Conservation (phyloP, 148 eudicot species). For the Agrostemma githago region DNA sequence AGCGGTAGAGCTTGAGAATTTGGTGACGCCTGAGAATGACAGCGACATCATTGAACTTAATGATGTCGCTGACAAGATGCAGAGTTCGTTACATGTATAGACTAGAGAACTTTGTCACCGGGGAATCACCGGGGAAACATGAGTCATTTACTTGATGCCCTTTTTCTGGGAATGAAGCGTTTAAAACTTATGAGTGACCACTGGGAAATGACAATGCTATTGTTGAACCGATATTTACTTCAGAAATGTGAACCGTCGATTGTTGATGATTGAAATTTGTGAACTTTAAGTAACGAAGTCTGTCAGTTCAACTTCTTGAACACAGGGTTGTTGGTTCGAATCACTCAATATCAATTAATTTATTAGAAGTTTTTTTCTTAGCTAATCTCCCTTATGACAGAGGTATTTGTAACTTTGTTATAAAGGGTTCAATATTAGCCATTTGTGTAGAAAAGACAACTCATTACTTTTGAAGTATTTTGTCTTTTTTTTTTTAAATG, state of each 20-base stretch:
- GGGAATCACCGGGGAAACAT: background rate
- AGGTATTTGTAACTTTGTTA: too few relatives aligned
- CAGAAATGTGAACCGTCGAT: background rate
- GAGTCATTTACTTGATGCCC: constrained; percentile 18
- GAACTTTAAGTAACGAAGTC: too few relatives aligned
- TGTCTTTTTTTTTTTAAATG: too few relatives aligned
- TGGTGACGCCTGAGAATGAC: constrained; percentile 29
- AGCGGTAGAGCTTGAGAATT: constrained; percentile 47
- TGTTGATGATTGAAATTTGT: background rate
- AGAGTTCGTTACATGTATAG: constrained; percentile 42
- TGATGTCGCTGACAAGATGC: constrained; percentile 43
- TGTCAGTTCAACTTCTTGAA: too few relatives aligned
- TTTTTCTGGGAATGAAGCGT: background rate
- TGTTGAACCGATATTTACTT: background rate
- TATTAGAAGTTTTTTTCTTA: too few relatives aligned
- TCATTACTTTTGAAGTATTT: too few relatives aligned
- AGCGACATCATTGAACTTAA: constrained; percentile 54
- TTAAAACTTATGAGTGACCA: background rate
- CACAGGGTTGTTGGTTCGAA: too few relatives aligned
- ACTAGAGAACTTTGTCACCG: background rate
- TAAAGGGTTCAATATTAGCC: too few relatives aligned
- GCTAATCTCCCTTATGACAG: too few relatives aligned
- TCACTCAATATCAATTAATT: too few relatives aligned
- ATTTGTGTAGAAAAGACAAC: too few relatives aligned
- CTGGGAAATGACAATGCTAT: background rate